These are phyloP conservation scores for Parmelia sp. DNA, from an alignment of 495 filamentous ascomycete genomes.

Conservation along the genomic window DNA sequence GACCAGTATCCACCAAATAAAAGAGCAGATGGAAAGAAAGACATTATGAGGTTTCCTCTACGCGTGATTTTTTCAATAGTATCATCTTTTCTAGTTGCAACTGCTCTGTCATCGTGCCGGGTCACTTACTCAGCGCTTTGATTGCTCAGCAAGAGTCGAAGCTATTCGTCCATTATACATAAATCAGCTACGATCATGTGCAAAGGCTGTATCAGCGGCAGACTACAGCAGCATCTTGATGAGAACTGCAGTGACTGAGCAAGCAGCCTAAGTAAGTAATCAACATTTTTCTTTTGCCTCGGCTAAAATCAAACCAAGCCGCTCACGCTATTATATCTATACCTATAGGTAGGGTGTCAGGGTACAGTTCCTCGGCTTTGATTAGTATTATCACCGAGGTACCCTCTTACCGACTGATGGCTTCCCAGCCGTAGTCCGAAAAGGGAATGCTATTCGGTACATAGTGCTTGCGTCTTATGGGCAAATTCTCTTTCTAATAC, in stretches of 20 bases:
- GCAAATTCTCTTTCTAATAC: neutral
- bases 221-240: no score
- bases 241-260: neutral
- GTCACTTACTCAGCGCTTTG: neutral
- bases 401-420: neutral
- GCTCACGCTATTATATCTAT: no score
- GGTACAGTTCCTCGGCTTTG: conserved; percentile 7
- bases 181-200: neutral
- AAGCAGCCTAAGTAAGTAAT: no score
- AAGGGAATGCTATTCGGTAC: neutral
- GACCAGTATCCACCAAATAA: no score
- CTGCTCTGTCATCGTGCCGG: no score
- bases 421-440: neutral
- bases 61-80: no score
- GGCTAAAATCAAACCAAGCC: neutral
- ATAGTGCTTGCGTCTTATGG: neutral
- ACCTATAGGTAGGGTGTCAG: no score
- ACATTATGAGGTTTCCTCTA: no score
- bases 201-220: neutral
- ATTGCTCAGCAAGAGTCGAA: neutral
- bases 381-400: conserved; percentile 11
- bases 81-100: neutral
- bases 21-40: no score
- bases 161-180: neutral
- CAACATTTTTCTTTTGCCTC: neutral